phyloP scores from a whole-genome alignment of 345 rosid species.

The Clarkia xantiana region DNA sequence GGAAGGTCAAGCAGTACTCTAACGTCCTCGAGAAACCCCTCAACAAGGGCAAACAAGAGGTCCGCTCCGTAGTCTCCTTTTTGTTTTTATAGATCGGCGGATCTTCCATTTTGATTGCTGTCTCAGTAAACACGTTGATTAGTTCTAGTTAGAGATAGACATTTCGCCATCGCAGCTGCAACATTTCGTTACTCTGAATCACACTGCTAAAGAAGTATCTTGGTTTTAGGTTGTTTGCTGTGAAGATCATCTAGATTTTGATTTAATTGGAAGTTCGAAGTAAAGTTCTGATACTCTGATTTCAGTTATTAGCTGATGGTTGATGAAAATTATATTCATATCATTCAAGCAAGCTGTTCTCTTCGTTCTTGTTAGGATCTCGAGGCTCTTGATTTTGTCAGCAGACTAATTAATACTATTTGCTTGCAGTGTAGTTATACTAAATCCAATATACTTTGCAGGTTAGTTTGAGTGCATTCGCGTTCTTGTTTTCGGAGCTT shows the following conservation, averaged over 20 bases:
- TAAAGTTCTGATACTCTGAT: too few species aligned
- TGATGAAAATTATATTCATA: background rate
- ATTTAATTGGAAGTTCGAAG: too few species aligned
- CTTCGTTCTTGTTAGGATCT: background rate
- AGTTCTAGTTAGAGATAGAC: too few species aligned
- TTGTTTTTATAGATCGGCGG: background rate
- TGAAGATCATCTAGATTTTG: too few species aligned
- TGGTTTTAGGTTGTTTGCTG: too few species aligned
- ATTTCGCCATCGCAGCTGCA: too few species aligned
- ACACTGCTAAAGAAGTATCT: too few species aligned
- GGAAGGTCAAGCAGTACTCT: slow-evolving; percentile 90
- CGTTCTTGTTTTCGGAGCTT: slow-evolving; percentile 57
- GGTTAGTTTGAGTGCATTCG: slow-evolving; percentile 48
- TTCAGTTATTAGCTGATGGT: background rate
- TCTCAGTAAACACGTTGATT: too few species aligned
- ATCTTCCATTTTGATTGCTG: too few species aligned
- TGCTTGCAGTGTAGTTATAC: background rate
- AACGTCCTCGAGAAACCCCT: slow-evolving; percentile 93
- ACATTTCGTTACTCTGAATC: too few species aligned
- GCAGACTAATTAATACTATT: background rate
- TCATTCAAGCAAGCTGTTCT: background rate
- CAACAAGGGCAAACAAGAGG: slow-evolving; percentile 98
- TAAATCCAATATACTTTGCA: slow-evolving; percentile 4
- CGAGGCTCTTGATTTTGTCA: too few species aligned
- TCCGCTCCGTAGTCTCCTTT: slow-evolving; percentile 10